Conservation (phyloP, 2,329 filamentous ascomycete species). For the Penicillium capsulatum region DNA sequence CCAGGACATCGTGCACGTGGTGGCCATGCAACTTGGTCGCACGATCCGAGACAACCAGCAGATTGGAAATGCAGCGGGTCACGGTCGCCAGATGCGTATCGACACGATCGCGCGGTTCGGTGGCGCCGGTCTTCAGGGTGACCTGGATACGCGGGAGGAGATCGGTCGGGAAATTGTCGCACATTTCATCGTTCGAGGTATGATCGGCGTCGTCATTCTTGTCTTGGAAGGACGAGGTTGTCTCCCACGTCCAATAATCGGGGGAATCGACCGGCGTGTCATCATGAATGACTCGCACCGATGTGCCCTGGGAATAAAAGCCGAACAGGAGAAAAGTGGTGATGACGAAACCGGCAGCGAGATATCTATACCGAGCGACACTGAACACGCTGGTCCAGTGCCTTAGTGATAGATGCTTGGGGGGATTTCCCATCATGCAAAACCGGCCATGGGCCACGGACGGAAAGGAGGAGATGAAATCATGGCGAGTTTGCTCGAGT, state of each 20-base stretch:
- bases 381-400: no score
- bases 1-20: constrained; percentile 45
- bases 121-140: constrained; percentile 49
- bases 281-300: neutral
- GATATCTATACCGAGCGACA: no score
- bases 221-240: constrained; percentile 15
- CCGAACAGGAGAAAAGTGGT: no score
- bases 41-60: constrained; percentile 33
- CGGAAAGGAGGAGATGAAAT: no score
- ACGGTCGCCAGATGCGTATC: constrained; percentile 47
- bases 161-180: constrained; percentile 31
- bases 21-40: constrained; percentile 46
- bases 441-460: no score
- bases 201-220: neutral
- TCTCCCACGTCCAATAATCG: constrained; percentile 25
- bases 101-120: constrained; percentile 40
- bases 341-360: no score
- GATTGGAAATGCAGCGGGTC: constrained; percentile 13
- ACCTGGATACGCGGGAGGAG: constrained; percentile 44
- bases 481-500: no score
- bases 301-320: neutral
- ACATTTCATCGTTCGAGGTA: constrained; percentile 9
- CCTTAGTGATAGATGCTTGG: no score
- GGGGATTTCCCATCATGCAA: no score
- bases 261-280: neutral